Base-by-base conservation (phyloP, 495 filamentous ascomycete genomes). In the Penicillium bovifimosum region DNA sequence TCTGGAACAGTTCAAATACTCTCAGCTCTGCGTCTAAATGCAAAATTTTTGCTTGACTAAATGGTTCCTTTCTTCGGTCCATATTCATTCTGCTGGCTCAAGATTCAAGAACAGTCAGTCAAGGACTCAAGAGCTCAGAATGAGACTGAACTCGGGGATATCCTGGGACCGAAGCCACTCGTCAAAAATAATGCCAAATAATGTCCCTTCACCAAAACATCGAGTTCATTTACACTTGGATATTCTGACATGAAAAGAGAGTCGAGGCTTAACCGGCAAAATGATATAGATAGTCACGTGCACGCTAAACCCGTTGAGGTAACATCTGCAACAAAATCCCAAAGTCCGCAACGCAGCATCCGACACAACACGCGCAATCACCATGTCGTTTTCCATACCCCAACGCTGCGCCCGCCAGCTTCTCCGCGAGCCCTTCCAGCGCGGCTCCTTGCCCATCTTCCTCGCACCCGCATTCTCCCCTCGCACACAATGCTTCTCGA, bases 381-480 rank as follows among this genome's bases (percentile, higher is more conserved):
- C 54, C 54, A 75, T 75, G 70, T 67, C 69, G 41, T 61, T 51
- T 50, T 55, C 56, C 44, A 44, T 73, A 54, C 58, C 68, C 36
- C 69, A 69, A 47, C 70, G 67, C 69, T 73, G 72, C 58, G 63
- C 72, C 32, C 61, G 62, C 53, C 72, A 74, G 69, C 68, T 76
- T 34, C 51, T 71, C 40, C 63, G 66, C n/a, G 61, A 65, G 40
- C 58, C 69, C 16, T 39, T 68, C 40, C 58, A 62, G 29, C 62
- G 61, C 33, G 52, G 64, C 40, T 63, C 79, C 2, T 65, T 90
- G 31, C 86, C 86, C 33, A 66, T 80, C 14, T 90, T 91, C 69
- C 85, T 91, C 44, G 72, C 90, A 11, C 87, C 89, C 0, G 87
- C 86, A 7, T 85, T 90, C 66, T 80, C 83, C 17, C 63, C 67